These are phyloP conservation scores for Globisporangium cylindrosporum DNA, from an alignment of 352 stramenopile genomes.

Conservation along the genomic window DNA sequence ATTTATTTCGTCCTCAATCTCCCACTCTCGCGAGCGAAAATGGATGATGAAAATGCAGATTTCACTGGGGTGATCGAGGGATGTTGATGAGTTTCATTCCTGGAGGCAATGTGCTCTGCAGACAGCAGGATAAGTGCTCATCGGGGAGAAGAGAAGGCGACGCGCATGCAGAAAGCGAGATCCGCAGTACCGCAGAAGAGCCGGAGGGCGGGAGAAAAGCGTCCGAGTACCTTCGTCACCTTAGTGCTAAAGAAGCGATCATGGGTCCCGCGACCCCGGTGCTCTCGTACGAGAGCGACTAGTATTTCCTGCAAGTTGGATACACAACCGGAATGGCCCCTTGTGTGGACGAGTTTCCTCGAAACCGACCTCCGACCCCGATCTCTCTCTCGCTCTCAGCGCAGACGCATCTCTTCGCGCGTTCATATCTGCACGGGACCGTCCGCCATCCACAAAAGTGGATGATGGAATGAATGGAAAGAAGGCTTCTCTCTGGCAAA, in stretches of 20 bases:
- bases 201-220: slow-evolving; percentile 21
- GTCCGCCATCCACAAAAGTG: background rate
- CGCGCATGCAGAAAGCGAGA: slow-evolving; percentile 4
- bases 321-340: background rate
- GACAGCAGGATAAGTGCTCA: slow-evolving; percentile 55
- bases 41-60: slow-evolving; percentile 4
- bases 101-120: slow-evolving; percentile 26
- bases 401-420: background rate
- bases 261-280: slow-evolving; percentile 80
- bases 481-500: slow-evolving; percentile 10
- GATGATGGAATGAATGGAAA: background rate
- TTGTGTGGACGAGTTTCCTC: slow-evolving; percentile 9
- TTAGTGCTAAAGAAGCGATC: slow-evolving; percentile 58
- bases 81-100: slow-evolving; percentile 58
- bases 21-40: background rate
- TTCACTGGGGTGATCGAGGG: background rate
- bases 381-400: background rate
- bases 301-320: slow-evolving; percentile 30
- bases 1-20: background rate
- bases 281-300: slow-evolving; percentile 49
- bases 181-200: slow-evolving; percentile 12
- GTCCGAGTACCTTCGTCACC: slow-evolving; percentile 66
- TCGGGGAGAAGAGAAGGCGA: slow-evolving; percentile 23
- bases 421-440: slow-evolving; percentile 20
- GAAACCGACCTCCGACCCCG: background rate